A percentile compares a stretch with the other conserved stretches of the same genome.
Evolutionary conservation across 768 basidiomycete genomes (phyloP).

Genomic region (Tulasnella sp.): DNA sequence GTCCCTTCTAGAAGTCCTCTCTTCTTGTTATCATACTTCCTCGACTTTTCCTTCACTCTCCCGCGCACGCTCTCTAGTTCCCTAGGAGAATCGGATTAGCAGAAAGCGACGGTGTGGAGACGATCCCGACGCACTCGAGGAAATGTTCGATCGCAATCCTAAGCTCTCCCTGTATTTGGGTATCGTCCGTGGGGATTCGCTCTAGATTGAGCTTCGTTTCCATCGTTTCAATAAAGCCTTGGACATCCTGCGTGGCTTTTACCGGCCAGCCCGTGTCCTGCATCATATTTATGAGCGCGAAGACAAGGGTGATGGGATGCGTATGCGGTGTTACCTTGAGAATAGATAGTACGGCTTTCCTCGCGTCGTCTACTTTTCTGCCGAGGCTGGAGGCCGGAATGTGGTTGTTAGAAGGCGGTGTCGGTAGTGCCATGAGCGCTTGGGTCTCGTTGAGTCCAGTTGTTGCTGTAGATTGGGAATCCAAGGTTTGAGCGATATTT

Average conservation of each 20-base stretch:
- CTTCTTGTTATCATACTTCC: not conserved
- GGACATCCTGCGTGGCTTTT: not conserved
- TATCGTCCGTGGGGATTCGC: not conserved
- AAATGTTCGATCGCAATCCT: not conserved
- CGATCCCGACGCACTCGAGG: not conserved
- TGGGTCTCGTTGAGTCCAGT: too few species aligned
- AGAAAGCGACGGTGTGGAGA: not conserved
- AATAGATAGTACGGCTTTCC: not conserved
- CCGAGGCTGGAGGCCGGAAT: too few species aligned
- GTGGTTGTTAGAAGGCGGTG: too few species aligned
- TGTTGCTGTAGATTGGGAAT: too few species aligned
- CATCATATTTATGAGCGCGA: not conserved
- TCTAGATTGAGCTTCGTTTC: not conserved
- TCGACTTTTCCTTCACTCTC: not conserved
- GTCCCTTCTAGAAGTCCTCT: not conserved
- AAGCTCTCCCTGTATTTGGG: not conserved
- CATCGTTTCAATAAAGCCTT: not conserved
- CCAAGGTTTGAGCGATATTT: too few species aligned
- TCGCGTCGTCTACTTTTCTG: not conserved
- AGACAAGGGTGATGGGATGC: not conserved
- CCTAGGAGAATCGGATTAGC: not conserved
- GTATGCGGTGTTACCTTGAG: not conserved
- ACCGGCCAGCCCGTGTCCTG: not conserved
- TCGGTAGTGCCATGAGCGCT: too few species aligned
- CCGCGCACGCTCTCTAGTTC: not conserved